These are phyloP conservation scores for Sugiyamaella floridensis DNA, from an alignment of 805 yeast genomes.

Conservation along the genomic window DNA sequence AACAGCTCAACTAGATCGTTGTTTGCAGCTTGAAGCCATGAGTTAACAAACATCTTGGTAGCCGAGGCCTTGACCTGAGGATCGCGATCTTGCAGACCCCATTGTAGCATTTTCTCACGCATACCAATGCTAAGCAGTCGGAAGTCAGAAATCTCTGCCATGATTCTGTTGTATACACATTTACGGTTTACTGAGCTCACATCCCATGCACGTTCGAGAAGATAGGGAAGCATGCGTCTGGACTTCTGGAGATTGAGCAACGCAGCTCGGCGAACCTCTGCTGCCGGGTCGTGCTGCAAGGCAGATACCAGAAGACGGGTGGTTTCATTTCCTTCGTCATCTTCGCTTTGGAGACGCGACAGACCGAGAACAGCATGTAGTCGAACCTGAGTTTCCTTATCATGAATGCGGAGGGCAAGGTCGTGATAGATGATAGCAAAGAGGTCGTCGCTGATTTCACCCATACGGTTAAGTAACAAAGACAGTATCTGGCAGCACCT, in stretches of 20 bases:
- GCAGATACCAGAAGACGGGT: conserved; percentile 41
- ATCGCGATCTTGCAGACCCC: conserved; percentile 90
- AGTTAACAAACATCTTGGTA: conserved; percentile 53
- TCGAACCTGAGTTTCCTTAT: conserved; percentile 68
- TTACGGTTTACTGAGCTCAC: conserved; percentile 64
- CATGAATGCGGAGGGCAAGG: conserved; percentile 33
- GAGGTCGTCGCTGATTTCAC: conserved; percentile 67
- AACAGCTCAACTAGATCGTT: conserved; percentile 67
- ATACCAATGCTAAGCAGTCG: conserved; percentile 45
- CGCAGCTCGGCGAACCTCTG: conserved; percentile 87
- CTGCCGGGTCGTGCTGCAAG: conserved; percentile 70
- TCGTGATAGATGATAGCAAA: conserved; percentile 57
- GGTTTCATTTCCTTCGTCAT: conserved; percentile 27
- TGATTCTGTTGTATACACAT: conserved; percentile 57
- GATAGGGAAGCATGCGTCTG: conserved; percentile 44
- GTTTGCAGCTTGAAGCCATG: conserved; percentile 65
- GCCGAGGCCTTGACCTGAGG: conserved; percentile 67
- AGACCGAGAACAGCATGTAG: conserved; percentile 78
- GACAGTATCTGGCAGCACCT: conserved; percentile 73
- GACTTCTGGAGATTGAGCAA: conserved; percentile 60
- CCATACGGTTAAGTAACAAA: conserved; percentile 59
- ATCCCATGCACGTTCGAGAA: conserved; percentile 81
- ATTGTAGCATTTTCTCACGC: conserved; percentile 60
- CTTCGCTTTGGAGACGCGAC: conserved; percentile 62
- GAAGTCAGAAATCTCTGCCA: conserved; percentile 57